A percentile compares a stretch with the other conserved stretches of the same genome.
Evolutionary conservation across 2,329 filamentous ascomycete species (phyloP).

Genomic region (Diaporthe humulicola): DNA sequence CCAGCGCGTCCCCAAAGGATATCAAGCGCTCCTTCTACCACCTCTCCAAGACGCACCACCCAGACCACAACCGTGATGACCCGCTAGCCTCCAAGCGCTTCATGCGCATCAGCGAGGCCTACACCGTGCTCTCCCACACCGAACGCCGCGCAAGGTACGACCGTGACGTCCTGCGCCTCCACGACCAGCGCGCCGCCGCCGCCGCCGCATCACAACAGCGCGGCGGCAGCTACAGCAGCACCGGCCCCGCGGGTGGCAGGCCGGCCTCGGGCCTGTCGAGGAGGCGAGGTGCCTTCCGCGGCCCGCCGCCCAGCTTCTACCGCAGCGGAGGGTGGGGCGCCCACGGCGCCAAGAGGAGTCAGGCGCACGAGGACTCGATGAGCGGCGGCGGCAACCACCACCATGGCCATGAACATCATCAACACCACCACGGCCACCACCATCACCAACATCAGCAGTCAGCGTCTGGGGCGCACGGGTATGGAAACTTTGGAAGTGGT

Average conservation of each 20-base stretch:
- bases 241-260: constrained; percentile 77
- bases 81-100: constrained; percentile 81
- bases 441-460: neutral
- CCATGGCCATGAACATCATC: no score
- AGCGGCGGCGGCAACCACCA: constrained; percentile 40
- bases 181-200: constrained; percentile 50
- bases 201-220: constrained; percentile 40
- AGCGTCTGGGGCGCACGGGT: constrained; percentile 38
- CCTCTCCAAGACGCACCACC: constrained; percentile 92
- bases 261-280: constrained; percentile 85
- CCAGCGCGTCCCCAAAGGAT: constrained; percentile 68
- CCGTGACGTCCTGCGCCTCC: constrained; percentile 68
- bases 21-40: constrained; percentile 80
- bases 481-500: constrained; percentile 54
- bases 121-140: constrained; percentile 79
- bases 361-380: constrained; percentile 62
- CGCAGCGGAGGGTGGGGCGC: constrained; percentile 82
- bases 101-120: constrained; percentile 86
- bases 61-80: constrained; percentile 87
- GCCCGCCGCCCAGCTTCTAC: constrained; percentile 92
- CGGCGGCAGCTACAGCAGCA: constrained; percentile 63
- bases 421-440: constrained; percentile 37
- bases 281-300: constrained; percentile 81
- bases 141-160: constrained; percentile 87
- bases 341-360: constrained; percentile 70